phyloP scores from a whole-genome alignment of 257 asterid genomes.

The Galeopsis tetrahit region DNA sequence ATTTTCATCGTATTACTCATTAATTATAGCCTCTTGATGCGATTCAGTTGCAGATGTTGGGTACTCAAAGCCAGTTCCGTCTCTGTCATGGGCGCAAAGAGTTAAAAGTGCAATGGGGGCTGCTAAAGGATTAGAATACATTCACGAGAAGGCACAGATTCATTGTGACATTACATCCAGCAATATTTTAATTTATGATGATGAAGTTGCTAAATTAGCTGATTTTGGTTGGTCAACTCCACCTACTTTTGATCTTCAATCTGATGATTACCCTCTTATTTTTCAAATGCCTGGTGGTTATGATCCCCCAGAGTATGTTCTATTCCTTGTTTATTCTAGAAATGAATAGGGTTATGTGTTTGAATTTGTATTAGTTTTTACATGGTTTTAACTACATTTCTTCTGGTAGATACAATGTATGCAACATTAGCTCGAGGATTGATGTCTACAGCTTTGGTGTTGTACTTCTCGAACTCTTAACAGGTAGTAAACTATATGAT shows the following conservation, averaged over 20 bases:
- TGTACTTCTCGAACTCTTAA: constrained; percentile 40
- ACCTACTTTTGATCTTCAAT: too few relatives aligned
- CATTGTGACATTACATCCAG: constrained; percentile 33
- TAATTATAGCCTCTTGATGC: neutral
- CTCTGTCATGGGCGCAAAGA: constrained; percentile 13
- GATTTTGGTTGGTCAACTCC: constrained; percentile 51
- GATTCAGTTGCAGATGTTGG: too few relatives aligned
- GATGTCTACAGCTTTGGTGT: constrained; percentile 48
- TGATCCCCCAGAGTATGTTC: constrained; percentile 57
- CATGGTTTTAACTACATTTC: neutral
- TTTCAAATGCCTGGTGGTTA: neutral
- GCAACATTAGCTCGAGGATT: constrained; percentile 19
- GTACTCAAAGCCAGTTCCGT: neutral
- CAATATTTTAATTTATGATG: constrained; percentile 39
- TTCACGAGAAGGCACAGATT: constrained; percentile 26
- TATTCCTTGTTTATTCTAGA: neutral
- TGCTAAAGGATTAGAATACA: constrained; percentile 11
- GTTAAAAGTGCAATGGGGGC: neutral
- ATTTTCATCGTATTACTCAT: neutral
- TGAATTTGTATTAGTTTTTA: neutral
- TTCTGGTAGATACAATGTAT: neutral
- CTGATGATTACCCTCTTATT: neutral
- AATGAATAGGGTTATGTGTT: neutral
- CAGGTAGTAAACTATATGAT: constrained; percentile 34
- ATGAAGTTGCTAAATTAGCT: constrained; percentile 57